Base-by-base conservation (phyloP, 2,329 filamentous ascomycete genomes). In the Cytospora paraplurivora region DNA sequence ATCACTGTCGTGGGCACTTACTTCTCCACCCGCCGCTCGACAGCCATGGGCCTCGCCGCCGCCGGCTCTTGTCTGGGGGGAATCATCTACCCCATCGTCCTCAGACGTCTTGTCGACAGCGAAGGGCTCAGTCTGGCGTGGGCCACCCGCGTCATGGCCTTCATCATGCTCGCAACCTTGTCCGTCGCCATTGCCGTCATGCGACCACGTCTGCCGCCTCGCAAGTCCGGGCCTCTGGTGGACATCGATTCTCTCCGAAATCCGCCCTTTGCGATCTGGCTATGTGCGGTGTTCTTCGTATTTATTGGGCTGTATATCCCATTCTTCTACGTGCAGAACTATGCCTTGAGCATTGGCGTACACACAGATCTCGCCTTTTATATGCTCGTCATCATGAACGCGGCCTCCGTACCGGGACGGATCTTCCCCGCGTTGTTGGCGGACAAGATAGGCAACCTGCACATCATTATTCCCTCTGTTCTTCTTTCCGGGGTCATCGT, bases 21-120 rank as follows among this genome's bases (percentile, higher is more conserved):
- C 78, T 96, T 96, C 78, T 82, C 87, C 35, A 75, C 74, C 17
- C 87, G 85, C 57, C 85, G 92, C 15, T 92, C 88, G 2, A 82
- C 90, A 47, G 91, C 92, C 10, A 94, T 89, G 0, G 92, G 92
- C n/a, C 79, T 96, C 51, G 91, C 91, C 17, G 85, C 88, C 4
- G 88, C 89, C 0, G 89, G 91, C 0, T 87, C 87, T n/a, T 88
- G 86, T n/a, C 75, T 90, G 12, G 89, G 89, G 27, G 89, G 88
- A n/a, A 82, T 91, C 34, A 75, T 85, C 1, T 90, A 90, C 59
- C 81, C 81, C 1, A 71, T 83, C 10, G 69, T 81, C 55, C 71
- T 84, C 49, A 76, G 79, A 63, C 71, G 72, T 27, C 73, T 82
- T 19, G 74, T 83, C 11, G 78, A 78, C 0, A 71, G 66, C 12